Evolutionary conservation across 768 basidiomycete genomes (phyloP).

Genomic region (Lactarius evosmus): DNA sequence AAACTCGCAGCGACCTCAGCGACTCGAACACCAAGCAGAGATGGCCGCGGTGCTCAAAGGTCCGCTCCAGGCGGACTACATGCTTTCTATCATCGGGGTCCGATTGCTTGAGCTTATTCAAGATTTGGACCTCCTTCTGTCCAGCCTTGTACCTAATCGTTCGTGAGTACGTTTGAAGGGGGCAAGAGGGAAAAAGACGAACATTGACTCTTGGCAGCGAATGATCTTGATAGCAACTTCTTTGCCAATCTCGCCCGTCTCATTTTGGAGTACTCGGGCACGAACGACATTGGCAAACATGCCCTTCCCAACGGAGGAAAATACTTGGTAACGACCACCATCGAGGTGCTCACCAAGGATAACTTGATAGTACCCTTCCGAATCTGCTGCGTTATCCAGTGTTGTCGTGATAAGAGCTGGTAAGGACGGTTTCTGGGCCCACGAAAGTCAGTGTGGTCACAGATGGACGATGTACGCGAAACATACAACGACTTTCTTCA

Average conservation of each 20-base stretch:
- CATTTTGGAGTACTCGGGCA: slow-evolving; percentile 73
- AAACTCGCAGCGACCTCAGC: slow-evolving; percentile 58
- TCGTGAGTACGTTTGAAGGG: slow-evolving; percentile 11
- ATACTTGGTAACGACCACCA: slow-evolving; percentile 90
- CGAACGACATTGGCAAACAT: slow-evolving; percentile 98
- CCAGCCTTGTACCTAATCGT: slow-evolving; percentile 85
- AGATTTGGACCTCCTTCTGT: slow-evolving; percentile 84
- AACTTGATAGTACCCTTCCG: slow-evolving; percentile 94
- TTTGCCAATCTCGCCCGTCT: slow-evolving; percentile 48
- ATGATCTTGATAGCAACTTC: slow-evolving; percentile 99
- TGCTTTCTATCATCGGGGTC: slow-evolving; percentile 98
- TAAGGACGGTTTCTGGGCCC: slow-evolving; percentile 46
- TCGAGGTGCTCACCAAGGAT: slow-evolving; percentile 94
- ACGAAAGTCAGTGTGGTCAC: neutral
- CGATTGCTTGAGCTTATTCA: slow-evolving; percentile 80
- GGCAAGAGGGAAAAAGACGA: slow-evolving; percentile 34
- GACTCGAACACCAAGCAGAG: slow-evolving; percentile 95
- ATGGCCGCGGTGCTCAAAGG: slow-evolving; percentile 97
- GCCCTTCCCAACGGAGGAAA: slow-evolving; percentile 92
- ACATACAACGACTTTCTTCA: slow-evolving; percentile 51
- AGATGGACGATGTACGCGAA: slow-evolving; percentile 5
- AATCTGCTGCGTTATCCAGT: slow-evolving; percentile 86
- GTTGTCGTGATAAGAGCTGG: slow-evolving; percentile 72
- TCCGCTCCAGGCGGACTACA: slow-evolving; percentile 85
- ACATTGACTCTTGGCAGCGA: slow-evolving; percentile 96